These are phyloP conservation scores for Sporothrix globosa DNA, from an alignment of 2,329 filamentous ascomycete genomes.

Conservation along the genomic window DNA sequence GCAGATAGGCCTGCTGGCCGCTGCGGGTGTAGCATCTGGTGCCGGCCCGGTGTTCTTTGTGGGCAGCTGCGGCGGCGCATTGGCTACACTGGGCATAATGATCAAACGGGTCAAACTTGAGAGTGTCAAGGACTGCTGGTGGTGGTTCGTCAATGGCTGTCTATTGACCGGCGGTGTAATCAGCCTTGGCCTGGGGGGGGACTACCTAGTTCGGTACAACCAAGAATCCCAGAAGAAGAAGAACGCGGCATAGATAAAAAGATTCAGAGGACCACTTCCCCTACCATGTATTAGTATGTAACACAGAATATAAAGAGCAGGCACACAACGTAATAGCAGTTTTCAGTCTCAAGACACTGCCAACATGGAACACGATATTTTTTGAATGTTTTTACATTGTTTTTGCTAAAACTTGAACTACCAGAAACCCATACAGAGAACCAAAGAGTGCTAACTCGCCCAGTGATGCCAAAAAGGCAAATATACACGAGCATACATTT, in stretches of 20 bases:
- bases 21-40: constrained; percentile 68
- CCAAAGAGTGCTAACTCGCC: background rate
- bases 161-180: constrained; percentile 69
- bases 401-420: constrained; percentile 16
- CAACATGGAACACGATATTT: background rate
- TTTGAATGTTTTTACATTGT: constrained; percentile 24
- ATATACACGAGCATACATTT: background rate
- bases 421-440: background rate
- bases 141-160: constrained; percentile 75
- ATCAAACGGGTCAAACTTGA: constrained; percentile 69
- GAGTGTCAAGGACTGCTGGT: constrained; percentile 70
- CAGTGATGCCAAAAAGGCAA: background rate
- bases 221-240: constrained; percentile 30
- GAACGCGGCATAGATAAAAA: background rate
- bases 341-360: background rate
- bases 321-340: background rate
- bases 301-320: constrained; percentile 8
- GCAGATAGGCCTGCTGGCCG: constrained; percentile 71
- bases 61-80: constrained; percentile 67
- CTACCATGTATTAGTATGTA: constrained; percentile 2
- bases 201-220: constrained; percentile 60
- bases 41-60: constrained; percentile 70
- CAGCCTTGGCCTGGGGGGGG: constrained; percentile 59
- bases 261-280: background rate
- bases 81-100: constrained; percentile 65